A percentile compares a stretch with the other conserved stretches of the same genome.
phyloP scores from a whole-genome alignment of 139 green algal genomes.

The Chlorella vulgaris region DNA sequence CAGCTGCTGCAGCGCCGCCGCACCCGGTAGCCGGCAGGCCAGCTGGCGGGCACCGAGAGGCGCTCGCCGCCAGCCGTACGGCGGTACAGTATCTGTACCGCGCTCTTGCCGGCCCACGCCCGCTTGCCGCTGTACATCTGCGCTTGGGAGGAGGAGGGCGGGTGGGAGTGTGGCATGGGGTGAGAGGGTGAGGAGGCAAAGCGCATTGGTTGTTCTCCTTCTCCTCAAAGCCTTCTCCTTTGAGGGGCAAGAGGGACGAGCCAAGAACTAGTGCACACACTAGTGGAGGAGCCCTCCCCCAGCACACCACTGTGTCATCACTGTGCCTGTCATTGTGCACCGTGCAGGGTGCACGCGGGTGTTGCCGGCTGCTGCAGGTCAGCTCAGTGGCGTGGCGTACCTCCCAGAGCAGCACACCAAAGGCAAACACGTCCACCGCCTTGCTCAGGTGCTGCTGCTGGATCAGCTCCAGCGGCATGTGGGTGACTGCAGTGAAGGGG shows the following conservation, averaged over 20 bases:
- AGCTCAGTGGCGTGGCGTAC: too few species aligned
- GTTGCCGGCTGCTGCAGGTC: too few species aligned
- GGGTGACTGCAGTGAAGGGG: neutral
- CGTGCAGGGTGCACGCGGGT: too few species aligned
- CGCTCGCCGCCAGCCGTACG: neutral
- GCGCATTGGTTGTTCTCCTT: too few species aligned
- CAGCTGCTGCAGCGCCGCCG: neutral
- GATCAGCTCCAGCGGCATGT: conserved; percentile 4
- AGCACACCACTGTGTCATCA: too few species aligned
- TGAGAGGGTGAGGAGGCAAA: neutral
- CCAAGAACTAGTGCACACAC: too few species aligned
- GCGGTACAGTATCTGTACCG: neutral
- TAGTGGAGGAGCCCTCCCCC: too few species aligned
- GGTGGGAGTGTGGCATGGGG: neutral
- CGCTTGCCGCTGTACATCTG: neutral
- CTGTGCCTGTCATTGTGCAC: too few species aligned
- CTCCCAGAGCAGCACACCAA: conserved; percentile 4
- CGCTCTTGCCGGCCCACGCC: neutral
- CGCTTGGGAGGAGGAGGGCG: neutral
- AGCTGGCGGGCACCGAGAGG: neutral
- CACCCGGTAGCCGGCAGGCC: neutral
- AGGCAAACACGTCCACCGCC: neutral
- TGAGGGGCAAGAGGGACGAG: too few species aligned
- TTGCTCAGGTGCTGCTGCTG: neutral
- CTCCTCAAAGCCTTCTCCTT: too few species aligned